These are phyloP conservation scores for Penicillium sp. DNA, from an alignment of 2,329 filamentous ascomycete genomes.

Conservation along the genomic window DNA sequence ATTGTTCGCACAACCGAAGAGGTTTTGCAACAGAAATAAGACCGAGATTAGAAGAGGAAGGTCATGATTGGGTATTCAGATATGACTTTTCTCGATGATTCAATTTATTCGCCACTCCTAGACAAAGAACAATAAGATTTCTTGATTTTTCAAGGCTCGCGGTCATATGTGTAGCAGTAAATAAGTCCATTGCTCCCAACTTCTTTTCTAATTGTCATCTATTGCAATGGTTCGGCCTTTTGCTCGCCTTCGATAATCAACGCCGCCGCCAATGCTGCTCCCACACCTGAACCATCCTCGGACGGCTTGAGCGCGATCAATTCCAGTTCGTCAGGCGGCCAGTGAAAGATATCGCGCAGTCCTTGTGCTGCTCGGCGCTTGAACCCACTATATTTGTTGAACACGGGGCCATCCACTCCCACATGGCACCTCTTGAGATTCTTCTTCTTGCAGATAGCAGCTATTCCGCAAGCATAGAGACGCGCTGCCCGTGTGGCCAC, in stretches of 20 bases:
- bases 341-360: conserved; percentile 69
- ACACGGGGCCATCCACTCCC: conserved; percentile 91
- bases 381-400: conserved; percentile 63
- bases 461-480: conserved; percentile 88
- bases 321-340: conserved; percentile 50
- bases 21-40: conserved; percentile 30
- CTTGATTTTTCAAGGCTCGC: not conserved
- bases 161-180: not conserved
- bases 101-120: not conserved
- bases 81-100: not conserved
- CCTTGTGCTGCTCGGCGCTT: conserved; percentile 36
- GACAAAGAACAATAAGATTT: not conserved
- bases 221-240: not conserved
- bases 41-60: not conserved
- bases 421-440: conserved; percentile 79
- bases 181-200: not conserved
- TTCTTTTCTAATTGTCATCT: not conserved
- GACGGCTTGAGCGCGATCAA: conserved; percentile 79
- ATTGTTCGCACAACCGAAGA: conserved; percentile 65
- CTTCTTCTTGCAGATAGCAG: conserved; percentile 97
- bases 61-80: no score
- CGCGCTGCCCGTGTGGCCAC: conserved; percentile 90
- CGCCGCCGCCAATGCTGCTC: conserved; percentile 77
- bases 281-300: conserved; percentile 88
- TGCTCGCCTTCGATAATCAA: conserved; percentile 39